These are phyloP conservation scores for Mikania micrantha DNA, from an alignment of 129 eudicot species.

Conservation along the genomic window DNA sequence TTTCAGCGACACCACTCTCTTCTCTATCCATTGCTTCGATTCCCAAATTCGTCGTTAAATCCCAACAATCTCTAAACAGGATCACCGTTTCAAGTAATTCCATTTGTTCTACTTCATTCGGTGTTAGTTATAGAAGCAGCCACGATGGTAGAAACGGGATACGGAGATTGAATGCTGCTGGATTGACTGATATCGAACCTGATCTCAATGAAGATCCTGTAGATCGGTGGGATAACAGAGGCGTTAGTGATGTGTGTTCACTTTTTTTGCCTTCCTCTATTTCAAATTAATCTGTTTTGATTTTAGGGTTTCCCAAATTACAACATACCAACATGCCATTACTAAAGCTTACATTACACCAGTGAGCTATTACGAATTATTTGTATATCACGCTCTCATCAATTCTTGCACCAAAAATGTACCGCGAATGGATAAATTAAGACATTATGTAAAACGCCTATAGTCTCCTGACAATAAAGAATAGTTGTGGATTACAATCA, in stretches of 20 bases:
- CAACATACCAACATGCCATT: background rate
- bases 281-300: background rate
- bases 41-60: constrained; percentile 17
- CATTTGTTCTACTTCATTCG: constrained; percentile 12
- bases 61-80: constrained; percentile 6
- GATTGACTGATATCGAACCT: constrained; percentile 68
- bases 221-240: constrained; percentile 67
- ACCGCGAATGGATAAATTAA: background rate
- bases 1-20: constrained; percentile 31
- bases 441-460: background rate
- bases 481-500: background rate
- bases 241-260: constrained; percentile 42
- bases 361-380: background rate
- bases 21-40: constrained; percentile 21
- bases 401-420: background rate
- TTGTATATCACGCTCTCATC: background rate
- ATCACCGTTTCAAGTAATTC: background rate
- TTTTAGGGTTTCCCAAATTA: too few relatives aligned
- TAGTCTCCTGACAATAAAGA: background rate
- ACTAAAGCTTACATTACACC: background rate
- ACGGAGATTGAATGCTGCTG: constrained; percentile 62
- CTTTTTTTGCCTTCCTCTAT: background rate
- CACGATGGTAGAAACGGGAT: constrained; percentile 20
- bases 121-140: constrained; percentile 7
- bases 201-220: constrained; percentile 82